Evolutionary conservation across 2,329 filamentous ascomycete genomes (phyloP).

Genomic region (Fragosphaeria purpurea): DNA sequence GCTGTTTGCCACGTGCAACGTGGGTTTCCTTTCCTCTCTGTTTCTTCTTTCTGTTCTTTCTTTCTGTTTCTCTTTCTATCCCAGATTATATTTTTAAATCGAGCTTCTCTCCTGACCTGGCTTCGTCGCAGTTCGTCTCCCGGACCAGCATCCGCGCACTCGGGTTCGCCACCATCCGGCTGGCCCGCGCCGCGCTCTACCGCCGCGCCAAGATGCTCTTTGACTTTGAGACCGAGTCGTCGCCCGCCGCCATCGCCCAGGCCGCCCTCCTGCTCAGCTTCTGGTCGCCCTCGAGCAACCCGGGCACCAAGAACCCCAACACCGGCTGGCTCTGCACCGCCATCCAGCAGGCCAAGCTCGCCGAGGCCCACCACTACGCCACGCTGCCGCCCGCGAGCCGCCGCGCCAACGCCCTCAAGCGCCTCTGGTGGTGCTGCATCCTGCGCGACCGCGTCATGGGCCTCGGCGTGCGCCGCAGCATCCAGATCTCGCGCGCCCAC

Average conservation of each 20-base stretch:
- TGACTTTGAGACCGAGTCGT: slow-evolving; percentile 35
- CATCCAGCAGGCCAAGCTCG: slow-evolving; percentile 13
- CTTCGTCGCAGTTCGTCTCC: slow-evolving; percentile 6
- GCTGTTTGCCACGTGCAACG: slow-evolving; percentile 22
- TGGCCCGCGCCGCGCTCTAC: slow-evolving; percentile 10
- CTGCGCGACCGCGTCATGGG: slow-evolving; percentile 40
- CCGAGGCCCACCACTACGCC: slow-evolving; percentile 14
- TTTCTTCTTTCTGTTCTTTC: no score
- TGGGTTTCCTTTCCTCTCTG: not conserved
- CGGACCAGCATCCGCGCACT: slow-evolving; percentile 11
- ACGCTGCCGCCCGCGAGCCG: slow-evolving; percentile 10
- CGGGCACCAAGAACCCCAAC: slow-evolving; percentile 11
- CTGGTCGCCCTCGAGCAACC: slow-evolving; percentile 20
- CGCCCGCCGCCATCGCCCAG: slow-evolving; percentile 29
- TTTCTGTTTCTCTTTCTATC: no score
- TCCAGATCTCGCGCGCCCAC: slow-evolving; percentile 38
- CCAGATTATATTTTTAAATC: no score
- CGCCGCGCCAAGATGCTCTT: slow-evolving; percentile 23
- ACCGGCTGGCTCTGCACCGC: slow-evolving; percentile 13
- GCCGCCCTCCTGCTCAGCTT: slow-evolving; percentile 33
- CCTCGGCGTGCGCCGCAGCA: slow-evolving; percentile 37
- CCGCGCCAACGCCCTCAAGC: slow-evolving; percentile 30
- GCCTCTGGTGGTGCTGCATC: slow-evolving; percentile 46
- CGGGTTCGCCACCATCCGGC: slow-evolving; percentile 10
- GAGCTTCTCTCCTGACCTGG: no score